Base-by-base conservation (phyloP, 371 early-diverging fungal genomes). In the Actinomortierella ambigua region DNA sequence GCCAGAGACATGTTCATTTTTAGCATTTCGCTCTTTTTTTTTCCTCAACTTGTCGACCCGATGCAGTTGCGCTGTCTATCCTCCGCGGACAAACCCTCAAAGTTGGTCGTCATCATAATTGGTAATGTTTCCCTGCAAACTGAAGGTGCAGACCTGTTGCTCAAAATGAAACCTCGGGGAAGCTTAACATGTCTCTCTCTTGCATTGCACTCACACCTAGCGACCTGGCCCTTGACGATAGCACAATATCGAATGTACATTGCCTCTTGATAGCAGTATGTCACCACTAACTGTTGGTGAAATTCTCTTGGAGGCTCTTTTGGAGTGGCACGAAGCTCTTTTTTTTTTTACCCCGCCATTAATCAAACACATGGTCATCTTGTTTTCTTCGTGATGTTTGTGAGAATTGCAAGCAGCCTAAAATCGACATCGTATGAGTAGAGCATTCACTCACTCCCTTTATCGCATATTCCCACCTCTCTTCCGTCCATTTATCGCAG, bases 61-160 rank as follows among this genome's bases (percentile, higher is more conserved):
- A 2, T 6, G 8, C 27, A 51, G 51, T 24, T 15, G 24, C 28
- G 18, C 28, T 51, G 18, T 28, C 51, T 28, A 28, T 51, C 14
- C 29, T 27, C 51, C 29, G 24, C 6, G 51, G 26, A 8, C n/a
- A 24, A 29, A 15, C 34, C 2, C 46, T 41, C 9, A 59, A 29
- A 7, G 50, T 68, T 22, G 69, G 69, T 26, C 63, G 69, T 7
- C 52, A 59, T 52, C 14, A 34, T 4, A 55, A 55, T 14, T 57
- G 63, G 69, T 63, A 55, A 56, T n/a, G n/a, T n/a, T n/a, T n/a
- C n/a, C n/a, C n/a, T n/a, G n/a, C n/a, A n/a, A n/a, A n/a, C n/a
- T n/a, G n/a, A n/a, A n/a, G 29, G n/a, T 49, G 24, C 41, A 40
- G 7, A 24, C 14, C 11, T 34, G 34, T 11, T 11, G 34, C 34